Evolutionary conservation across 2,329 filamentous ascomycete genomes (phyloP), one percentile per base, ranked within the genome.

Genomic region (Aphanoascus verrucosus): DNA sequence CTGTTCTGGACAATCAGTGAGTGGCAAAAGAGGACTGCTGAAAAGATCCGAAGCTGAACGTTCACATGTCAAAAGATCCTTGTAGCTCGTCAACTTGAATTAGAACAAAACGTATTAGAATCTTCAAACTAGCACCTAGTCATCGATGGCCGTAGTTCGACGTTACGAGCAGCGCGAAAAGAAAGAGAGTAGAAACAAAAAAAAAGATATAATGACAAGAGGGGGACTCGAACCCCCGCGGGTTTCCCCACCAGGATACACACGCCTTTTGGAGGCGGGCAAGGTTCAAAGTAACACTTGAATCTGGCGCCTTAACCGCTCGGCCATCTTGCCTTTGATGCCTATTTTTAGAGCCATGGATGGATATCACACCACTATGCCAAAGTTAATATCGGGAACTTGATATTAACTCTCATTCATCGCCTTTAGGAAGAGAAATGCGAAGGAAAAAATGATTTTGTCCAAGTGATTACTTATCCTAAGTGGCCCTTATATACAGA

Each of bases 191-290:
- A 34, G 17, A 48, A 15, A n/a, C 23, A 49, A 49, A 49, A 49
- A 49, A 49, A 17, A 35, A 20, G n/a, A n/a, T n/a, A 37, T 34
- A n/a, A 34, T 43, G 38, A 46, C 49, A 46, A 43, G 49, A 52
- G 48, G 48, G 48, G 42, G 48, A 43, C 42, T 51, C 48, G 48
- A 51, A 51, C 48, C 42, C 48, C 48, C 48, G 48, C 48, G 48
- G 48, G 48, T 51, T 43, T 14, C 48, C 48, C 48, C 48, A 51
- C 37, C 31, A 42, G 35, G 42, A 43, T 28, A 8, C 48, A 28
- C 38, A 20, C 4, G 1, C 3, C 20, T 23, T 51, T 51, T 23
- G 15, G 1, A 42, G 12, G 31, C 1, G 20, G 35, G 17, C 8
- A 34, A 51, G 38, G 38, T 19, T n/a, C 3, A 8, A 28, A 28